Percentiles rank a stretch among this genome's conserved stretches.
phyloP scores from a whole-genome alignment of 1,284 basidiomycete genomes.

The Boletus smithii region DNA sequence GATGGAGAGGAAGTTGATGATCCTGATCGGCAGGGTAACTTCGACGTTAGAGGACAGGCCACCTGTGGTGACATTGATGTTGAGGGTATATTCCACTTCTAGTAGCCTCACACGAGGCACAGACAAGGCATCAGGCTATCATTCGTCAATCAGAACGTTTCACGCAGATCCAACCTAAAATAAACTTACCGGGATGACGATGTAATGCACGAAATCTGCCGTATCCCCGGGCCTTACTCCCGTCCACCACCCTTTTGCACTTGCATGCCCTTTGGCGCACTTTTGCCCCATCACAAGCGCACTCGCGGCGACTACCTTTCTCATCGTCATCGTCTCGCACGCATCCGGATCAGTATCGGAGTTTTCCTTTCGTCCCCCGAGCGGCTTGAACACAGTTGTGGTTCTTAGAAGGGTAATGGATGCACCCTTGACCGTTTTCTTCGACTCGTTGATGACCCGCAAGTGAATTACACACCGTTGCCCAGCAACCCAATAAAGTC shows the following conservation, averaged over 20 bases:
- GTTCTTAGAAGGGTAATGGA: constrained; percentile 71
- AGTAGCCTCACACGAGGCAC: constrained; percentile 73
- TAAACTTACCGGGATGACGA: constrained; percentile 68
- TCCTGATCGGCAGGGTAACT: constrained; percentile 66
- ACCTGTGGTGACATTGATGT: constrained; percentile 66
- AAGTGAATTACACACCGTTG: constrained; percentile 78
- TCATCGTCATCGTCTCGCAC: constrained; percentile 58
- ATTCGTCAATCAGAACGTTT: constrained; percentile 5
- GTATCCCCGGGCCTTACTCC: constrained; percentile 68
- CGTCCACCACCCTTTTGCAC: constrained; percentile 85
- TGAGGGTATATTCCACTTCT: constrained; percentile 77
- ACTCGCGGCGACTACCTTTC: constrained; percentile 65
- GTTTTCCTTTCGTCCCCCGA: constrained; percentile 36
- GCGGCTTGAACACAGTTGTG: constrained; percentile 64
- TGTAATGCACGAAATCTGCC: constrained; percentile 58
- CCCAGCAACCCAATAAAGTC: constrained; percentile 83
- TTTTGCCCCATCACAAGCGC: constrained; percentile 65
- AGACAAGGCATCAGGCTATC: constrained; percentile 69
- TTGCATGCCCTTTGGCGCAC: constrained; percentile 65
- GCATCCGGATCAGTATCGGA: constrained; percentile 45
- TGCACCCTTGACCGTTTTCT: constrained; percentile 69
- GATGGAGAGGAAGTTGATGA: constrained; percentile 79
- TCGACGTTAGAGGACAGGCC: constrained; percentile 63
- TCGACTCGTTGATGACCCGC: constrained; percentile 70
- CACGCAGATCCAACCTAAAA: constrained; percentile 2